Percentiles rank a stretch among this genome's conserved stretches.
Evolutionary conservation across 164 flowering plant species (phyloP).

Genomic region (Nymphaea thermarum): DNA sequence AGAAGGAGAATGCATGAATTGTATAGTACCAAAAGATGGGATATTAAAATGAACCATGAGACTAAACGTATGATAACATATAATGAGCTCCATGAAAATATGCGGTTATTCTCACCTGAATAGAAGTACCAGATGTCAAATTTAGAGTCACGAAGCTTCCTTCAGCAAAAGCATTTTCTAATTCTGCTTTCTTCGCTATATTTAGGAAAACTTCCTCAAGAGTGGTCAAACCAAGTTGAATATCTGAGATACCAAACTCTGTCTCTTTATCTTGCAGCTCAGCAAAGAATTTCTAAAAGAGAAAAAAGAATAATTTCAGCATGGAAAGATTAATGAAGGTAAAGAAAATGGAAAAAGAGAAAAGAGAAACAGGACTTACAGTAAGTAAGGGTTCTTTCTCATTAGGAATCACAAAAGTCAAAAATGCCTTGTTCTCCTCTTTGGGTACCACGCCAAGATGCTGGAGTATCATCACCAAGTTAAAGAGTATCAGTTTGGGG

Average conservation of each 20-base stretch:
- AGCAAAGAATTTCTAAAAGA: constrained; percentile 33
- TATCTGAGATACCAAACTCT: constrained; percentile 80
- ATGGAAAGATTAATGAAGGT: background rate
- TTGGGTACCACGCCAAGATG: constrained; percentile 55
- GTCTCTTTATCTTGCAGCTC: constrained; percentile 74
- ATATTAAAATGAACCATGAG: too few species aligned
- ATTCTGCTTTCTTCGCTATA: constrained; percentile 81
- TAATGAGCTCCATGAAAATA: too few species aligned
- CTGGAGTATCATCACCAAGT: constrained; percentile 31
- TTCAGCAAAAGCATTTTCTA: constrained; percentile 76
- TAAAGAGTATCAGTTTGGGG: constrained; percentile 5
- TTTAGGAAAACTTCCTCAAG: constrained; percentile 97
- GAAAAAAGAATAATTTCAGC: background rate
- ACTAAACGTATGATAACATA: too few species aligned
- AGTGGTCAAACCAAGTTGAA: constrained; percentile 83
- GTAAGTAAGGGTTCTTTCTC: constrained; percentile 53
- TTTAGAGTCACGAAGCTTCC: constrained; percentile 48
- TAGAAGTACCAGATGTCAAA: constrained; percentile 46
- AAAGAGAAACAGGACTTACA: constrained; percentile 22
- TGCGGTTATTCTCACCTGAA: constrained; percentile 31
- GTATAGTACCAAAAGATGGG: too few species aligned
- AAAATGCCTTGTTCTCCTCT: constrained; percentile 70
- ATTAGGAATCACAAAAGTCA: constrained; percentile 82
- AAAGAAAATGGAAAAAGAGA: background rate
- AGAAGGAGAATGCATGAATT: too few species aligned